Percentiles rank a stretch among this genome's conserved stretches.
These are phyloP conservation scores for Coelastrella sp. DNA, from an alignment of 139 green algal species.

Conservation along the genomic window DNA sequence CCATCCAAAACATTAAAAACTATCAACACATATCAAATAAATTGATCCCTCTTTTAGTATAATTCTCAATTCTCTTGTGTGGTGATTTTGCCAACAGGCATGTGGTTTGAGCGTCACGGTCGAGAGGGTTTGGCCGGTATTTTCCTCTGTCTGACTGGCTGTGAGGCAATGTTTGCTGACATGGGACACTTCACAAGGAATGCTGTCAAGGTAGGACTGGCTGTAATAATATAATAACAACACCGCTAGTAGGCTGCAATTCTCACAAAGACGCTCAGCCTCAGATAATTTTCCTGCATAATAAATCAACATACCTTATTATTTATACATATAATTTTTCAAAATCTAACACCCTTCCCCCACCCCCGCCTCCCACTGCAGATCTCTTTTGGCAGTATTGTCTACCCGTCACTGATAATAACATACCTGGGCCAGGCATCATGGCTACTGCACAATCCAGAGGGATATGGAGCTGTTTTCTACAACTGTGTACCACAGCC, in stretches of 20 bases:
- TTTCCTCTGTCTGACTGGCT: slow-evolving; percentile 3
- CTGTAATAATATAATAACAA: too few species aligned
- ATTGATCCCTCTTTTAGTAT: too few species aligned
- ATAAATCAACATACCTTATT: too few species aligned
- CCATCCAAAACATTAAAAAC: too few species aligned
- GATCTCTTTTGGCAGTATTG: not conserved
- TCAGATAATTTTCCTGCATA: too few species aligned
- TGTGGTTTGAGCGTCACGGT: not conserved
- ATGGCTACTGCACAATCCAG: slow-evolving; percentile 1
- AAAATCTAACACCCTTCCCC: too few species aligned
- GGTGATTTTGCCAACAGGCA: not conserved
- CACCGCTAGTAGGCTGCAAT: too few species aligned
- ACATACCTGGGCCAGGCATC: slow-evolving; percentile 9
- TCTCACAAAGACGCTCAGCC: too few species aligned
- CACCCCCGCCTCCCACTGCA: too few species aligned
- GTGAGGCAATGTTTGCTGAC: slow-evolving; percentile 13
- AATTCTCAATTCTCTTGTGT: not conserved
- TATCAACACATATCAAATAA: too few species aligned
- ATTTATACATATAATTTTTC: too few species aligned
- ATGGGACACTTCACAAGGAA: slow-evolving; percentile 1
- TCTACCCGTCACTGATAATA: not conserved
- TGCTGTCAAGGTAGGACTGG: slow-evolving; percentile 7
- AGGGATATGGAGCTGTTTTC: not conserved
- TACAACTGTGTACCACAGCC: slow-evolving; percentile 1
- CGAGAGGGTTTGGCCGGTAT: not conserved